Conservation (phyloP, 495 filamentous ascomycete genomes). For the Aspergillus diversus region DNA sequence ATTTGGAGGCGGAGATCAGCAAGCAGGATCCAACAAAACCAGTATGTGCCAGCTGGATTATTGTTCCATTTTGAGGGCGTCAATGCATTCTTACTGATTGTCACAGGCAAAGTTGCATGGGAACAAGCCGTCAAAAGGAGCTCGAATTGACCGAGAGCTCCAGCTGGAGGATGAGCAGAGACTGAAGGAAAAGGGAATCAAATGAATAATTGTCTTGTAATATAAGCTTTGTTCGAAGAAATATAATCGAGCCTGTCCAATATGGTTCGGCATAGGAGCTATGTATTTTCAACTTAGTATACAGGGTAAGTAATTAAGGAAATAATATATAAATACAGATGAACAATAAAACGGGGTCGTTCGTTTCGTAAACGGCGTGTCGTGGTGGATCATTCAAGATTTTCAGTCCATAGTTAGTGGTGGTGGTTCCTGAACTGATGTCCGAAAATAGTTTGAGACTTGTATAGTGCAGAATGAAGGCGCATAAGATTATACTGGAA, state of each 20-base stretch:
- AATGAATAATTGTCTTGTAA: slow-evolving; percentile 26
- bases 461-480: not conserved
- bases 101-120: slow-evolving; percentile 69
- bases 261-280: not conserved
- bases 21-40: slow-evolving; percentile 71
- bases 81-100: slow-evolving; percentile 9
- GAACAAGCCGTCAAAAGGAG: slow-evolving; percentile 71
- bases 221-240: slow-evolving; percentile 10
- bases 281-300: slow-evolving; percentile 5
- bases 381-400: not conserved
- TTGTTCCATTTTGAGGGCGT: not conserved
- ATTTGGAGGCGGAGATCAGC: slow-evolving; percentile 57
- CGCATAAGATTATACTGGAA: not conserved
- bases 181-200: slow-evolving; percentile 63
- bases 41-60: slow-evolving; percentile 47
- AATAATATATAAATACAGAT: slow-evolving; percentile 11
- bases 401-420: not conserved
- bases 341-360: slow-evolving; percentile 14
- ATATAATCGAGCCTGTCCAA: not conserved
- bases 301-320: not conserved
- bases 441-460: not conserved
- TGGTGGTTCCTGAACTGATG: not conserved
- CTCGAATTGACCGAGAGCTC: slow-evolving; percentile 70
- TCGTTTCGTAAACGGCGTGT: slow-evolving; percentile 25
- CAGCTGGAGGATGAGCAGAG: slow-evolving; percentile 70